A percentile compares a stretch with the other conserved stretches of the same genome.
phyloP scores from a whole-genome alignment of 1,284 basidiomycete genomes.

The Puccinia triticina region DNA sequence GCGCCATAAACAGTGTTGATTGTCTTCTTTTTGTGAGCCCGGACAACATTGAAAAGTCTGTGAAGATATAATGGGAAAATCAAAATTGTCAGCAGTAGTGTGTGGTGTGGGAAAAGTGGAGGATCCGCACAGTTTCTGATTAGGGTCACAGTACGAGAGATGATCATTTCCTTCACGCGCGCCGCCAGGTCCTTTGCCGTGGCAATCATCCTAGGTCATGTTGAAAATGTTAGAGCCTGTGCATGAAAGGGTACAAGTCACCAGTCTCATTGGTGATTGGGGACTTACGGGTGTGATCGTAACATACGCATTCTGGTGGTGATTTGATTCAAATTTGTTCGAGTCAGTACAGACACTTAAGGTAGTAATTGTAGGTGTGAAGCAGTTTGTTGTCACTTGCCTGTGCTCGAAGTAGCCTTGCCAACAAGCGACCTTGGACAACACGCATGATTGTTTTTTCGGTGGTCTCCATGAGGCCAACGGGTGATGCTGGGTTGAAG shows the following conservation, averaged over 20 bases:
- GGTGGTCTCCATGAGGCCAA: conserved; percentile 44
- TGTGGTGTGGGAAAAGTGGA: background rate
- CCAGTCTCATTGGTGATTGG: background rate
- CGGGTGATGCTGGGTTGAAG: conserved; percentile 12
- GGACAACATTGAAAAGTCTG: conserved; percentile 39
- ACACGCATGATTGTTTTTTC: conserved; percentile 24
- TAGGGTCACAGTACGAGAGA: conserved; percentile 40
- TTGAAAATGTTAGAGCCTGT: background rate
- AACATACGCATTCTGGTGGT: conserved; percentile 40
- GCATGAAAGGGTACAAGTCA: background rate
- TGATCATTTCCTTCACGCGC: conserved; percentile 24
- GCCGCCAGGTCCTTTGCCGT: conserved; percentile 32
- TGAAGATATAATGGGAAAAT: background rate
- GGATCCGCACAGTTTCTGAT: conserved; percentile 8
- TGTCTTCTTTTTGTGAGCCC: conserved; percentile 42
- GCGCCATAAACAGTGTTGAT: conserved; percentile 33
- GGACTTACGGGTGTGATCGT: conserved; percentile 13
- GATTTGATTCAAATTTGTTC: background rate
- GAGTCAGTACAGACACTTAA: background rate
- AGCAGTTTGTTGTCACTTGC: conserved; percentile 2
- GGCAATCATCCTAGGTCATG: conserved; percentile 9
- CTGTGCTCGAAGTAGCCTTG: conserved; percentile 36
- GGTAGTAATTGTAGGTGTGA: background rate
- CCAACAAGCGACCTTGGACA: conserved; percentile 37
- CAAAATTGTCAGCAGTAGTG: background rate